These are phyloP conservation scores for Dioscorea dumetorum DNA, from an alignment of 106 monocot species.

Conservation along the genomic window DNA sequence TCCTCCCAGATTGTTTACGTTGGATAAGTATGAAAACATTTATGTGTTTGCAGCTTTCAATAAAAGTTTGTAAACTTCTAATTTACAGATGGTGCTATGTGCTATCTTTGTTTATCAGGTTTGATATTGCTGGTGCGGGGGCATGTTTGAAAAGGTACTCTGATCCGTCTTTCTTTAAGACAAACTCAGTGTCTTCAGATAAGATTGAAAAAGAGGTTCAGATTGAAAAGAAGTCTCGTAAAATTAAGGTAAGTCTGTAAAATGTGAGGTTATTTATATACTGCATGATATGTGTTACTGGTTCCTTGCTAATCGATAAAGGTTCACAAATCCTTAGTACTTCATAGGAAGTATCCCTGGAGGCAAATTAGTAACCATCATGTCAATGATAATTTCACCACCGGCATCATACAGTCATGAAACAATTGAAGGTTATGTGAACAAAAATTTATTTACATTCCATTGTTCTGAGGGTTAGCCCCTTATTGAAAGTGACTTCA, in stretches of 20 bases:
- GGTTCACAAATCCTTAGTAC: too few species aligned
- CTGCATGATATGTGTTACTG: background rate
- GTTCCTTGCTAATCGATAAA: background rate
- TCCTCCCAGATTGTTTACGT: conserved; percentile 78
- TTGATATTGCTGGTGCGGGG: conserved; percentile 95
- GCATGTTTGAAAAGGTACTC: conserved; percentile 96
- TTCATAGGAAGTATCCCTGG: too few species aligned
- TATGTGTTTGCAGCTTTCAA: too few species aligned
- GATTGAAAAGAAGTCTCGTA: conserved; percentile 62
- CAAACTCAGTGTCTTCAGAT: conserved; percentile 37
- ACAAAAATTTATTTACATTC: too few species aligned
- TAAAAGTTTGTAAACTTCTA: too few species aligned
- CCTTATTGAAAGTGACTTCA: too few species aligned
- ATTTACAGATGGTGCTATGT: background rate
- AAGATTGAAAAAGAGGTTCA: conserved; percentile 41
- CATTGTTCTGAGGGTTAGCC: too few species aligned
- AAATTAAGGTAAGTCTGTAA: conserved; percentile 45
- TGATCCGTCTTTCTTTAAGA: conserved; percentile 94
- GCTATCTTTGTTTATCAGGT: conserved; percentile 48
- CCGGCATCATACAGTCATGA: too few species aligned
- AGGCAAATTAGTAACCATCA: too few species aligned
- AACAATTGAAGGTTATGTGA: too few species aligned
- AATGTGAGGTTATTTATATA: background rate
- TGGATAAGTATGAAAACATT: conserved; percentile 71
- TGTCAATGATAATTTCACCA: too few species aligned